Evolutionary conservation across 768 basidiomycete genomes (phyloP).

Genomic region (Lactarius evosmus): DNA sequence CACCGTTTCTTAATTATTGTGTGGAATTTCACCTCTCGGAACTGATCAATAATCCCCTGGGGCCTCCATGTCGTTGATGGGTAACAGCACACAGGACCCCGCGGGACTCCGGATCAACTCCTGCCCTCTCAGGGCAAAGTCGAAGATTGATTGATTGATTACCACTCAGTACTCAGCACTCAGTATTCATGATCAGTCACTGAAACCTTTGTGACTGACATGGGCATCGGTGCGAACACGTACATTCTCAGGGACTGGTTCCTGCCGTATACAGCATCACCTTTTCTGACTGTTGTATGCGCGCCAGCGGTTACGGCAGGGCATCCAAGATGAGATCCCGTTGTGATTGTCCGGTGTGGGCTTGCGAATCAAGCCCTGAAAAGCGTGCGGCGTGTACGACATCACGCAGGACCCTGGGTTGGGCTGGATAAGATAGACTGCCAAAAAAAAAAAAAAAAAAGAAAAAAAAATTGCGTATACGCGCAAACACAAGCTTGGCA

Average conservation of each 20-base stretch:
- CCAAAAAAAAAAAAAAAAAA: constrained; percentile 23
- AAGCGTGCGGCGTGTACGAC: neutral
- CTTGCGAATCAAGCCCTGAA: neutral
- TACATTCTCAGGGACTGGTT: neutral
- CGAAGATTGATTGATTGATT: constrained; percentile 3
- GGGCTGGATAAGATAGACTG: constrained; percentile 3
- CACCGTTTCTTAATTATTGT: neutral
- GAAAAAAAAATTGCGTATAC: constrained; percentile 26
- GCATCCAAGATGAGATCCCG: neutral
- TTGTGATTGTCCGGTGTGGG: neutral
- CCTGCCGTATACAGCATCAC: neutral
- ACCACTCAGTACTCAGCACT: neutral
- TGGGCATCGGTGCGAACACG: neutral
- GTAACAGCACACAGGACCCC: constrained; percentile 11
- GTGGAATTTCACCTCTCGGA: neutral
- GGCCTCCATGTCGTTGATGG: neutral
- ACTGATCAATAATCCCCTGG: neutral
- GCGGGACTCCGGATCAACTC: constrained; percentile 22
- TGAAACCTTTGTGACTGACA: constrained; percentile 1
- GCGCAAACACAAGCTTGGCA: constrained; percentile 24
- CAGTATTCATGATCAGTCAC: neutral
- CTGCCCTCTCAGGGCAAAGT: neutral
- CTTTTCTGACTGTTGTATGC: constrained; percentile 3
- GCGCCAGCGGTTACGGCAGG: constrained; percentile 2
- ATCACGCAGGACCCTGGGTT: neutral